Evolutionary conservation across 1,139 yeast species (phyloP).

Genomic region (Candida buenavistaensis): DNA sequence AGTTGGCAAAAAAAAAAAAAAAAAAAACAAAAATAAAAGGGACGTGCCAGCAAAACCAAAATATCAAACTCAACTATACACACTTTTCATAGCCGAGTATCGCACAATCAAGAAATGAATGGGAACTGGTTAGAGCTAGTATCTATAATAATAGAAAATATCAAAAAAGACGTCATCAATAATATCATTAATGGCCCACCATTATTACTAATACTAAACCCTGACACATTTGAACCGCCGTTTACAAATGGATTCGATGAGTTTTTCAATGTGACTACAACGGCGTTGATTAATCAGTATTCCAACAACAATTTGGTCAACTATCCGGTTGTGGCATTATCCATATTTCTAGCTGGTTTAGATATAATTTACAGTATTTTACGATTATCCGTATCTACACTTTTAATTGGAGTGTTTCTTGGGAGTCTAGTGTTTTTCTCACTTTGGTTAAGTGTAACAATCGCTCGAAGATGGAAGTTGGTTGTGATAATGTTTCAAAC

Average conservation of each 20-base stretch:
- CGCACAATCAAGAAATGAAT: too few relatives aligned
- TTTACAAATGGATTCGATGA: slow-evolving; percentile 22
- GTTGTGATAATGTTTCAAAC: slow-evolving; percentile 12
- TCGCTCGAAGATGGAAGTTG: slow-evolving; percentile 16
- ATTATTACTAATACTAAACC: slow-evolving; percentile 21
- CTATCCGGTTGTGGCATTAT: slow-evolving; percentile 8
- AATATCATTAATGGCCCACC: slow-evolving; percentile 20
- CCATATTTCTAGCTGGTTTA: slow-evolving; percentile 18
- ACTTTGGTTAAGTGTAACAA: slow-evolving; percentile 16
- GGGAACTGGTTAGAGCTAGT: slow-evolving; percentile 9
- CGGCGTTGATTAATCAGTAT: slow-evolving; percentile 9
- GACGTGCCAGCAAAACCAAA: too few relatives aligned
- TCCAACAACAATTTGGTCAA: slow-evolving; percentile 7
- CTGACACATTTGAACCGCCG: slow-evolving; percentile 31
- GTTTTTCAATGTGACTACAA: slow-evolving; percentile 14
- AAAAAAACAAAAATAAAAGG: too few relatives aligned
- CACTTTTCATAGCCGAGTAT: too few relatives aligned
- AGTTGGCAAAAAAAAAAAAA: too few relatives aligned
- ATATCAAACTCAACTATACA: too few relatives aligned
- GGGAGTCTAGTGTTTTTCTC: slow-evolving; percentile 12
- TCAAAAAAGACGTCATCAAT: slow-evolving; percentile 17
- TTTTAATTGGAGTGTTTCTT: slow-evolving; percentile 17
- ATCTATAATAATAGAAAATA: slow-evolving; percentile 11
- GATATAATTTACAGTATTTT: slow-evolving; percentile 22
- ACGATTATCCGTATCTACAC: slow-evolving; percentile 18